Evolutionary conservation across 2,329 filamentous ascomycete genomes (phyloP).

Genomic region (Phoma sp.): DNA sequence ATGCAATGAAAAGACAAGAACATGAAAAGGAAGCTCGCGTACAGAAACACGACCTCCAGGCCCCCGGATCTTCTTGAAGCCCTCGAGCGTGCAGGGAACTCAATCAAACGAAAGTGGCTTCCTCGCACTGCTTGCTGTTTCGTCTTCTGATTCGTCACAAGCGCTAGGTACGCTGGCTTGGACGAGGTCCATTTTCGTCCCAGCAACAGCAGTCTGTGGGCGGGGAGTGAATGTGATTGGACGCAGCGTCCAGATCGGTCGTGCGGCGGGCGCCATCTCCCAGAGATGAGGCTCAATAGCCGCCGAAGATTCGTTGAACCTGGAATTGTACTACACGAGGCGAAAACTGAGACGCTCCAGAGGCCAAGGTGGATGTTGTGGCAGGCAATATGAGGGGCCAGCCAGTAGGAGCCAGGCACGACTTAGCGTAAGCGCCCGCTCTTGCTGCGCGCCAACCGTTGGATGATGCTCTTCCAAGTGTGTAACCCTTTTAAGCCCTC

Average conservation of each 20-base stretch:
- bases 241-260: constrained; percentile 30
- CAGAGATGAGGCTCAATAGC: constrained; percentile 41
- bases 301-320: constrained; percentile 46
- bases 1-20: constrained; percentile 13
- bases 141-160: constrained; percentile 35
- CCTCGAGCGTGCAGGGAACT: constrained; percentile 3
- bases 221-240: constrained; percentile 41
- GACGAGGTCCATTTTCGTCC: constrained; percentile 30
- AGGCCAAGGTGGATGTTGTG: constrained; percentile 37
- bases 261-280: constrained; percentile 42
- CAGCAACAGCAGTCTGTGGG: constrained; percentile 33
- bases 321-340: constrained; percentile 42
- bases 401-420: constrained; percentile 36
- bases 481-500: constrained; percentile 15
- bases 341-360: constrained; percentile 46
- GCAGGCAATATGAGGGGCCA: constrained; percentile 31
- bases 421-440: constrained; percentile 32
- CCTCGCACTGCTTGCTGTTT: constrained; percentile 21
- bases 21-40: constrained; percentile 1
- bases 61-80: constrained; percentile 12
- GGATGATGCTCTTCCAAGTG: constrained; percentile 16
- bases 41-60: constrained; percentile 5
- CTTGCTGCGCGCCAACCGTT: constrained; percentile 31
- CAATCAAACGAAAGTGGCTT: constrained; percentile 5
- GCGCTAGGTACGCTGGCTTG: constrained; percentile 33